Evolutionary conservation across 176 grass and related monocot genomes (phyloP).

Genomic region (Pontederia paniculata): DNA sequence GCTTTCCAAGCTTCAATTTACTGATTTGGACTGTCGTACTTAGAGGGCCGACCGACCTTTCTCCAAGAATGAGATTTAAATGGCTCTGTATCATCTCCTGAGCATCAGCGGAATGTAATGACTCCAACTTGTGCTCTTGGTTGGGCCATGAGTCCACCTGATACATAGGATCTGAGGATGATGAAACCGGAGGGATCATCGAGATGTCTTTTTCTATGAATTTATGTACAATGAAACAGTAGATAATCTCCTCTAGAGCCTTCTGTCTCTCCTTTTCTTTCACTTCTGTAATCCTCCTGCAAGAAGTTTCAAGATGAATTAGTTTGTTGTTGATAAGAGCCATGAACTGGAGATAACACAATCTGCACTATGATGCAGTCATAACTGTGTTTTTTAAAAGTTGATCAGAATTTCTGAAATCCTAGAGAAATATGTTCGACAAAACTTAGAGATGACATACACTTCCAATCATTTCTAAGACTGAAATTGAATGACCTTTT

Average conservation of each 20-base stretch:
- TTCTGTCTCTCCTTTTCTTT: conserved; percentile 88
- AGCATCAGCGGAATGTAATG: conserved; percentile 67
- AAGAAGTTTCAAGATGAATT: conserved; percentile 20
- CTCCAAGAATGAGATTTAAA: conserved; percentile 71
- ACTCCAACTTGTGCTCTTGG: conserved; percentile 68
- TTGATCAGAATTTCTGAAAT: no score
- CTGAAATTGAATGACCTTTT: no score
- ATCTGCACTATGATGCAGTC: not conserved
- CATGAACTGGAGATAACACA: not conserved
- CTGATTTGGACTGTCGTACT: conserved; percentile 70
- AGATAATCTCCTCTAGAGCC: conserved; percentile 81
- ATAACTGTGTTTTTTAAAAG: not conserved
- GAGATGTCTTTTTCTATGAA: conserved; percentile 72
- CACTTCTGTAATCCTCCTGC: conserved; percentile 94
- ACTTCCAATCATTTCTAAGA: no score
- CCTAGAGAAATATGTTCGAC: not conserved
- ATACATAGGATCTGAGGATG: conserved; percentile 33
- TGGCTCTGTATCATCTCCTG: conserved; percentile 92
- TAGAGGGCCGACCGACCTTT: conserved; percentile 50
- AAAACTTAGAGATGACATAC: not conserved
- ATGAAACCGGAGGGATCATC: conserved; percentile 58
- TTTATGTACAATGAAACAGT: conserved; percentile 75
- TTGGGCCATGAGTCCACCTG: conserved; percentile 47
- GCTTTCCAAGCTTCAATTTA: conserved; percentile 91
- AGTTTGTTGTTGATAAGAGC: not conserved